Conservation (phyloP, 1,139 yeast genomes). For the Yamadazyma epiphylla region DNA sequence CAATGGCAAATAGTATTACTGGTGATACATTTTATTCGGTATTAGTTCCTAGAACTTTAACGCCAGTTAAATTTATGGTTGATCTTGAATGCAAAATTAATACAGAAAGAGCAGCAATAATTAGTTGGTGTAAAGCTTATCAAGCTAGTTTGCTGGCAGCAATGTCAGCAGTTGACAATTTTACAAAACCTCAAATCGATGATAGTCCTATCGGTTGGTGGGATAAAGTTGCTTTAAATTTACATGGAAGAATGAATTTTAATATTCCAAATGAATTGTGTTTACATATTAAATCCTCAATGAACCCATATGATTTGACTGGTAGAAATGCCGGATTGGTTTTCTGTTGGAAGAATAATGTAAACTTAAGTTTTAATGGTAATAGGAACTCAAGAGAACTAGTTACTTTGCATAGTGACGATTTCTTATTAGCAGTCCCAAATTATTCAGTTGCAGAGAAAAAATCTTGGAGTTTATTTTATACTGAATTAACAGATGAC, state of each 20-base stretch:
- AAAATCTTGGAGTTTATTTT: slow-evolving; percentile 34
- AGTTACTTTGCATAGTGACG: slow-evolving; percentile 60
- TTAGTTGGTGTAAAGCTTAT: slow-evolving; percentile 45
- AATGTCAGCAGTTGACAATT: slow-evolving; percentile 46
- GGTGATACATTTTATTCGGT: slow-evolving; percentile 40
- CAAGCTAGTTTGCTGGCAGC: slow-evolving; percentile 36
- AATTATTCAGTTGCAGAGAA: slow-evolving; percentile 37
- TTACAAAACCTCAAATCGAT: slow-evolving; percentile 71
- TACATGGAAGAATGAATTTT: slow-evolving; percentile 51
- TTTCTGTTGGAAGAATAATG: slow-evolving; percentile 71
- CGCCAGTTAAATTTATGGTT: slow-evolving; percentile 41
- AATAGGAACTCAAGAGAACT: slow-evolving; percentile 60
- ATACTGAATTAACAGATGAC: slow-evolving; percentile 20
- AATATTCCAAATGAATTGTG: slow-evolving; percentile 49
- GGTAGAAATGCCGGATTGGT: slow-evolving; percentile 78
- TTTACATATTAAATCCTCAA: slow-evolving; percentile 60
- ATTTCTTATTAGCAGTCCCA: slow-evolving; percentile 67
- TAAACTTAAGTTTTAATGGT: slow-evolving; percentile 56
- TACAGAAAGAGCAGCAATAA: slow-evolving; percentile 36
- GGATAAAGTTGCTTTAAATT: slow-evolving; percentile 43
- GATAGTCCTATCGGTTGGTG: slow-evolving; percentile 82
- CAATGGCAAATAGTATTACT: slow-evolving; percentile 20
- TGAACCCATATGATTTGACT: slow-evolving; percentile 69
- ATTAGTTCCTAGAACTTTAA: slow-evolving; percentile 39
- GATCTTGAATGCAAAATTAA: slow-evolving; percentile 32